Base-by-base conservation (phyloP, 345 rosid genomes). In the Heritiera littoralis region DNA sequence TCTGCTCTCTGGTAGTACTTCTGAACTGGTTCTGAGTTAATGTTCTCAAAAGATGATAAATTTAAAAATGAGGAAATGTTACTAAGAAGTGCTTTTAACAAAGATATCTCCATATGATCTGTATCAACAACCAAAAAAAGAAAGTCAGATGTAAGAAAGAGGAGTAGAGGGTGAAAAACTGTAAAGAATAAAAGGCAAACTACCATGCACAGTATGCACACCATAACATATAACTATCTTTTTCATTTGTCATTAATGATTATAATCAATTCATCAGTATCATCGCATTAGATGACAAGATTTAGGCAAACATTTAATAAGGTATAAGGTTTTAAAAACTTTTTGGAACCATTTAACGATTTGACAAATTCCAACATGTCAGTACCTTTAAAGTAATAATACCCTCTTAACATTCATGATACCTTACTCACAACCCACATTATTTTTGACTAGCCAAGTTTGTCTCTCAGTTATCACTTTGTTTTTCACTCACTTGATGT, bases 71-170 rank as follows among this genome's bases (percentile, higher is more conserved):
- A 87, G n/a, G 93, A 87, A 83, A 93, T 88, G 63, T 88, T 88
- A 52, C 83, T 85, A 9, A 90, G 86, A 81, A 97, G 92, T 69
- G 78, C 88, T 85, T 89, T 92, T 83, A 94, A 76, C 64, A 87
- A 79, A 11, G 97, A 92, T 73, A 87, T 87, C 89, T 88, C 94
- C 99, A 94, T 97, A 80, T 80, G 80, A 85, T 89, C 94, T 92
- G 90, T 84, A 48, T 76, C 70, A 55, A 38, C 85, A 32, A 54
- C 45, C 64, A 75, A 79, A 49, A 69, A 73, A 70, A 77, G 72
- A 74, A 79, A 70, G 38, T 23, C 18, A 55, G 32, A 12, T 4
- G 17, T 12, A 73, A 55, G 49, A 54, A 72, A 46, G 35, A 10
- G 79, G 46, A 66, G 6, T 15, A 52, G 6, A 76, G 35, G 35